A percentile compares a stretch with the other conserved stretches of the same genome.
Evolutionary conservation across 176 grass and related monocot species (phyloP).

Genomic region (Oryza brachyantha): DNA sequence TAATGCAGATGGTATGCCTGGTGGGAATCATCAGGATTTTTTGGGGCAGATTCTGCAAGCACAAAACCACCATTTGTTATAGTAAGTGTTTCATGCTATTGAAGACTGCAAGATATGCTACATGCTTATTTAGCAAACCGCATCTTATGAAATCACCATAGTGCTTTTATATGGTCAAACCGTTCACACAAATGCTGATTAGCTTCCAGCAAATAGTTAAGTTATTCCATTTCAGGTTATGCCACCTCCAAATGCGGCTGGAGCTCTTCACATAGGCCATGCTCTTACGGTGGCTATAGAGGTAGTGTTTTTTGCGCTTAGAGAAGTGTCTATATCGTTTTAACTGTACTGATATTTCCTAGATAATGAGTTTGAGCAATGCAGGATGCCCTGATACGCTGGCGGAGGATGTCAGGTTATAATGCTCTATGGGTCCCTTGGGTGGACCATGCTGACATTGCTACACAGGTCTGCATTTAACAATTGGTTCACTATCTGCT

Average conservation of each 20-base stretch:
- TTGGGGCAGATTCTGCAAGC: slow-evolving; percentile 49
- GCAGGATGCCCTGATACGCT: slow-evolving; percentile 52
- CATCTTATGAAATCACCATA: neutral
- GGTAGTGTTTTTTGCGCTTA: slow-evolving; percentile 2
- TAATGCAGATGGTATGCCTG: slow-evolving; percentile 57
- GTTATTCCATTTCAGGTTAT: slow-evolving; percentile 34
- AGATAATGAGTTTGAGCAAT: neutral
- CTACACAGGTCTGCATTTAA: slow-evolving; percentile 44
- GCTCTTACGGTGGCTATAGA: slow-evolving; percentile 51
- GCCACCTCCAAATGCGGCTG: slow-evolving; percentile 58
- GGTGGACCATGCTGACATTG: slow-evolving; percentile 64
- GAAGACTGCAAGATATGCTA: neutral
- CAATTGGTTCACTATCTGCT: too few relatives aligned
- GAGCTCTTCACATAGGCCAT: slow-evolving; percentile 67
- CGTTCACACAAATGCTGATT: neutral
- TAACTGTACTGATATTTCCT: neutral
- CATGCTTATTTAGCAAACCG: too few relatives aligned
- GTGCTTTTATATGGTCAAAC: neutral
- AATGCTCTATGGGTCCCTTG: slow-evolving; percentile 57
- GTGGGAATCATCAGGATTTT: slow-evolving; percentile 59
- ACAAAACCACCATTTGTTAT: slow-evolving; percentile 61
- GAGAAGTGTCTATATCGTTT: neutral
- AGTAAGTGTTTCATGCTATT: slow-evolving; percentile 32
- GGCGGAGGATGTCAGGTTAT: slow-evolving; percentile 60
- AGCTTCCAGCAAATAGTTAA: neutral